phyloP scores from a whole-genome alignment of 2,329 filamentous ascomycete genomes.

The Fusarium tjaetaba region DNA sequence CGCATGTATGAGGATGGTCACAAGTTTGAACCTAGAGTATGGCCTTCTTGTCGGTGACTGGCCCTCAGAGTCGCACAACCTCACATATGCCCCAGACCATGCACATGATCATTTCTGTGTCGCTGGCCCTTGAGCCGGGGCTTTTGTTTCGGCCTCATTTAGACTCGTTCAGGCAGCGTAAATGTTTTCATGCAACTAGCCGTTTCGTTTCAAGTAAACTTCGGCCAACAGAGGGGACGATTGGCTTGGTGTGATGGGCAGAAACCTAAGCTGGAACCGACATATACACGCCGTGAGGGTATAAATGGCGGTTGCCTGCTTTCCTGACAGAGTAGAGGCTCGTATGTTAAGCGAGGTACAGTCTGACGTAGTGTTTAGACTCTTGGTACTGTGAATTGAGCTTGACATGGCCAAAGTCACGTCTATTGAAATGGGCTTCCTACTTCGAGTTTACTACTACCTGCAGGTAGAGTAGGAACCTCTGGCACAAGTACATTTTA shows the following conservation, averaged over 20 bases:
- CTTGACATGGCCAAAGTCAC: neutral
- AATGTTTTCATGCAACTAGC: conserved; percentile 16
- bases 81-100: conserved; percentile 6
- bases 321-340: neutral
- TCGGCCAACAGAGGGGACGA: neutral
- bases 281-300: neutral
- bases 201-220: conserved; percentile 20
- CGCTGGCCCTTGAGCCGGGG: neutral
- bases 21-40: conserved; percentile 3
- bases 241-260: neutral
- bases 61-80: conserved; percentile 4
- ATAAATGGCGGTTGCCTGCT: neutral
- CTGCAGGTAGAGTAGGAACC: neutral
- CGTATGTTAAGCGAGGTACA: neutral
- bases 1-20: conserved; percentile 12
- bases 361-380: neutral
- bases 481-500: neutral
- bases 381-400: neutral
- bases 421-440: neutral
- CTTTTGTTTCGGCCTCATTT: conserved; percentile 29
- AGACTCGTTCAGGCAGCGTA: neutral
- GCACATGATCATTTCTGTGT: conserved; percentile 9
- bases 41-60: conserved; percentile 10
- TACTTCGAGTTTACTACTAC: neutral
- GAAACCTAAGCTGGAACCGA: neutral